Base-by-base conservation (phyloP, 164 flowering plant genomes). In the Aristolochia fimbriata region DNA sequence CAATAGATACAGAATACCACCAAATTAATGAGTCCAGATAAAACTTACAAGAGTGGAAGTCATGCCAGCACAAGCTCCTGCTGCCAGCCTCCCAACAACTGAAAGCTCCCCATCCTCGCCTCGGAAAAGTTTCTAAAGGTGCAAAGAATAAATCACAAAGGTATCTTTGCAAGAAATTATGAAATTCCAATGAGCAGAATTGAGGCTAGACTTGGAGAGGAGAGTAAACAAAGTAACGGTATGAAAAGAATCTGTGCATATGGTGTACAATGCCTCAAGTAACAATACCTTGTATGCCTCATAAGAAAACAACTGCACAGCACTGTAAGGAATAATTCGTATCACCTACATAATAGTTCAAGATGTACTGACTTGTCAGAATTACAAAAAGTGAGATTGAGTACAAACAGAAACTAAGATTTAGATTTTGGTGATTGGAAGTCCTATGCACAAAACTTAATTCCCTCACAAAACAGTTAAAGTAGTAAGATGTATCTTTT, bases 1-100 rank as follows among this genome's bases (percentile, higher is more conserved):
- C 27, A 10, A 23, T 14, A 24, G 10, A 59, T 23, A 37, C 43
- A 0, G 23, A 53, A 20, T 53, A 23, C 24, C 24, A 54, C 17
- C 2, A 22, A 27, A 15, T n/a, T 9, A 17, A 30, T 22, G 17
- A 23, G 30, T 47, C 20, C 23, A 47, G 43, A 37, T 37, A 37
- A 3, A 37, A 37, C 74, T 81, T 76, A 93, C 99, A 68, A 93
- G 76, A 75, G 97, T 90, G 43, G 99, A 90, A 47, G 99, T 90
- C 97, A 93, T 93, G 84, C 97, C 99, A 70, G 96, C 99, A 83
- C 94, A 88, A 69, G 96, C 97, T 67, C 99, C 99, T 15, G 97
- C 96, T 15, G 84, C 88, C 69, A 93, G 81, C 73, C 97, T 88
- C 66, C 99, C 99, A 72, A 84, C 47, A 54, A 90, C 82, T 64